A percentile compares a stretch with the other conserved stretches of the same genome.
Conservation (phyloP, 768 basidiomycete species). For the Boletales sp. region DNA sequence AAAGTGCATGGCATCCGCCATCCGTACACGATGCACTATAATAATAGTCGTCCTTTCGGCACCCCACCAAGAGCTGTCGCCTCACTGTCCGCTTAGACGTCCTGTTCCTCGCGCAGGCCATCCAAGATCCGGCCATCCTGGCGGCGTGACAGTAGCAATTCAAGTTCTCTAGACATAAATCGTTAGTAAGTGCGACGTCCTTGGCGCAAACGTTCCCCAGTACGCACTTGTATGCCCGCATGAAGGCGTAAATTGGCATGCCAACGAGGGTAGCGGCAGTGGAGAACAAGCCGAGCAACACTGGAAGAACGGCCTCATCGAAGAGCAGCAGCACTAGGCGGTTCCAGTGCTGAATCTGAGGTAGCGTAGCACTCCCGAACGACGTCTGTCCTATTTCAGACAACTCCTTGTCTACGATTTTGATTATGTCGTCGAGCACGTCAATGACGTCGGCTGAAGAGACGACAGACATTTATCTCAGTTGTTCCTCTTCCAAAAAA, state of each 20-base stretch:
- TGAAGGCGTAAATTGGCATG: conserved; percentile 8
- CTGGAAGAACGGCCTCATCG: conserved; percentile 10
- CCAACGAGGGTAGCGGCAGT: conserved; percentile 8
- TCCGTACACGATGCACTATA: too few species aligned
- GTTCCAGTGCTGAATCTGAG: conserved; percentile 19
- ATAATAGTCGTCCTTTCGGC: too few species aligned
- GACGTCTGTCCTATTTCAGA: conserved; percentile 15
- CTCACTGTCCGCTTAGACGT: too few species aligned
- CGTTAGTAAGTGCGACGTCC: background rate
- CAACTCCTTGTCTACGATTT: conserved; percentile 13
- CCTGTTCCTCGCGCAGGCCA: background rate
- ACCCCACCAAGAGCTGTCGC: too few species aligned
- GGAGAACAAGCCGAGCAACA: conserved; percentile 15
- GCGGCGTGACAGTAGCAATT: background rate
- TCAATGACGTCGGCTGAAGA: conserved; percentile 11
- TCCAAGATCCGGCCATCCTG: background rate
- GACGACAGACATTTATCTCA: background rate
- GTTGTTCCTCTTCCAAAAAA: background rate
- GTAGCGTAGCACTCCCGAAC: conserved; percentile 13
- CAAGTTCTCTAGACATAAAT: background rate
- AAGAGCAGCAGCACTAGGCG: conserved; percentile 8
- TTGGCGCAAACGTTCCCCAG: too few species aligned
- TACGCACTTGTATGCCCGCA: conserved; percentile 9
- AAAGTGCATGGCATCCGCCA: too few species aligned
- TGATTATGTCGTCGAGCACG: conserved; percentile 20